These are phyloP conservation scores for Hemisphaericaspora xylofermentans DNA, from an alignment of 1,139 yeast genomes.

Conservation along the genomic window DNA sequence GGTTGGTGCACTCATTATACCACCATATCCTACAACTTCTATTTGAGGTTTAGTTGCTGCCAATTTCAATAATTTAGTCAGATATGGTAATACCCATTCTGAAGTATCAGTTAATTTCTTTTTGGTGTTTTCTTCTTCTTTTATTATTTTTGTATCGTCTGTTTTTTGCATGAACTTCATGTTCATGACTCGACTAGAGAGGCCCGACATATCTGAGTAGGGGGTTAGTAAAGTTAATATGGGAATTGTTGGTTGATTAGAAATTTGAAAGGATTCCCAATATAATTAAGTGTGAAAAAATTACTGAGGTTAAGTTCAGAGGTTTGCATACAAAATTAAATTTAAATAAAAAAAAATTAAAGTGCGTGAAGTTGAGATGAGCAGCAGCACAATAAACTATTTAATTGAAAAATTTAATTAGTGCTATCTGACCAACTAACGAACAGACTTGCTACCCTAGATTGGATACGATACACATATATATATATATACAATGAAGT, in stretches of 20 bases:
- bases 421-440: too few relatives aligned
- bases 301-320: too few relatives aligned
- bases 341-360: too few relatives aligned
- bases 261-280: too few relatives aligned
- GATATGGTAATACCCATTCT: slow-evolving; percentile 57
- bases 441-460: too few relatives aligned
- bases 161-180: slow-evolving; percentile 62
- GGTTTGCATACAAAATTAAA: too few relatives aligned
- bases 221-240: too few relatives aligned
- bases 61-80: slow-evolving; percentile 20
- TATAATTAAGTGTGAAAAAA: too few relatives aligned
- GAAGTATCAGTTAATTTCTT: slow-evolving; percentile 53
- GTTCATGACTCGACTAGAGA: slow-evolving; percentile 67
- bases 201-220: slow-evolving; percentile 33
- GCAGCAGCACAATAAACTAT: too few relatives aligned
- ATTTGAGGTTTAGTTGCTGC: slow-evolving; percentile 12
- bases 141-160: slow-evolving; percentile 18
- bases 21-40: slow-evolving; percentile 43
- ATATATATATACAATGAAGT: slow-evolving; percentile 47
- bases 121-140: slow-evolving; percentile 25
- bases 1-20: slow-evolving; percentile 26
- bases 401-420: too few relatives aligned
- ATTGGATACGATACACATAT: too few relatives aligned
- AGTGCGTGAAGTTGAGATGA: too few relatives aligned
- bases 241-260: not conserved